Percentiles rank a stretch among this genome's conserved stretches.
These are phyloP conservation scores for Pisolithus microcarpus DNA, from an alignment of 768 basidiomycete genomes.

Conservation along the genomic window DNA sequence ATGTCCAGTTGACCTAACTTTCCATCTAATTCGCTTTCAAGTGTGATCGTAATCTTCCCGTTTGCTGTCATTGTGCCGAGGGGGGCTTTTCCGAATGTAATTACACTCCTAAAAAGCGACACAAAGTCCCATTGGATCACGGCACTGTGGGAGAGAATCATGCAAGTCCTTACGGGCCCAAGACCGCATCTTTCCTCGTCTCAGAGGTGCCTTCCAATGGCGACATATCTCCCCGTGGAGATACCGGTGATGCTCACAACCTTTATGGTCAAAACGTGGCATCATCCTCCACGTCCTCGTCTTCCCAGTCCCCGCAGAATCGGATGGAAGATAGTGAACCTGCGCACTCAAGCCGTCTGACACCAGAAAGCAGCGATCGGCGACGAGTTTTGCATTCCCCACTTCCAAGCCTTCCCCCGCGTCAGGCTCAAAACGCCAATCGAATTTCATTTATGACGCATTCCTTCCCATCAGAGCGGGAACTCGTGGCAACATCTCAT, in stretches of 20 bases:
- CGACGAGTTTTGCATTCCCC: conserved; percentile 12
- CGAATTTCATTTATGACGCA: conserved; percentile 41
- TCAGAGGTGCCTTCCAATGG: conserved; percentile 33
- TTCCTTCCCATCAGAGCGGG: conserved; percentile 32
- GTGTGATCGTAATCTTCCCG: conserved; percentile 68
- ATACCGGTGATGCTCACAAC: conserved; percentile 29
- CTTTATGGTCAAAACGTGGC: conserved; percentile 46
- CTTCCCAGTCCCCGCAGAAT: conserved; percentile 13
- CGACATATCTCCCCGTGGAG: conserved; percentile 17
- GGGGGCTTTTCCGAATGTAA: conserved; percentile 54
- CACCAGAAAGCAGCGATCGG: conserved; percentile 21
- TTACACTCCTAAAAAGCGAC: conserved; percentile 67
- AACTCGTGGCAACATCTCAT: conserved; percentile 33
- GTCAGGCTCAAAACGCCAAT: conserved; percentile 16
- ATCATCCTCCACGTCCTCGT: conserved; percentile 25
- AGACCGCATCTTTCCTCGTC: conserved; percentile 43
- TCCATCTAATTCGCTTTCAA: conserved; percentile 19
- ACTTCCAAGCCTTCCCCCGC: conserved; percentile 18
- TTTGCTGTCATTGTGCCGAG: conserved; percentile 58
- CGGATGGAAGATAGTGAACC: conserved; percentile 11
- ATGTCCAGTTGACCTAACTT: background rate
- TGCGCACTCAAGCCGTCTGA: conserved; percentile 9
- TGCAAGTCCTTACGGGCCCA: conserved; percentile 35
- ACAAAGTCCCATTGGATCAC: conserved; percentile 44
- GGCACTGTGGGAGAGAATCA: conserved; percentile 30